phyloP scores from a whole-genome alignment of 257 asterid genomes.

The Nyctanthes arbortristis region DNA sequence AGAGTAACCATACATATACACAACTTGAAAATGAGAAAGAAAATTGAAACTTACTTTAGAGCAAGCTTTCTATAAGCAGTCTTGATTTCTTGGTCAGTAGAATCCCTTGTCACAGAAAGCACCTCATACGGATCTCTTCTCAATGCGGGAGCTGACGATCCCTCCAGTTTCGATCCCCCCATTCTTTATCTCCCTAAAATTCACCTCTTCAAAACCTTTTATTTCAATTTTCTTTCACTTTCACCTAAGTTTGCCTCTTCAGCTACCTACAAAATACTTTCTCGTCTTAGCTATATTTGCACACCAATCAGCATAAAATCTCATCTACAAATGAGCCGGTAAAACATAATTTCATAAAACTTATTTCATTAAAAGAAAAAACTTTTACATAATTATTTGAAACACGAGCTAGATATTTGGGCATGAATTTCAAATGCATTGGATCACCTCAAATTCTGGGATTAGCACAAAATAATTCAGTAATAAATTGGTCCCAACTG shows the following conservation, averaged over 20 bases:
- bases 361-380: constrained; percentile 6
- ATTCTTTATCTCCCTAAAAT: constrained; percentile 31
- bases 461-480: constrained; percentile 18
- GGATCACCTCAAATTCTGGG: constrained; percentile 28
- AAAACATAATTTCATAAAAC: constrained; percentile 21
- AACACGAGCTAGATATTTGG: constrained; percentile 29
- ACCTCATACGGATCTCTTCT: constrained; percentile 98
- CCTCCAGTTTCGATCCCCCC: constrained; percentile 76
- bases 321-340: constrained; percentile 48
- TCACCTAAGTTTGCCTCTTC: neutral
- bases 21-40: neutral
- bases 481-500: neutral
- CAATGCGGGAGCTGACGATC: constrained; percentile 65
- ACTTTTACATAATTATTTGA: constrained; percentile 17
- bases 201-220: constrained; percentile 22
- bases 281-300: constrained; percentile 26
- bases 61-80: constrained; percentile 98
- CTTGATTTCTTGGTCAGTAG: constrained; percentile 96
- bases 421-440: constrained; percentile 31
- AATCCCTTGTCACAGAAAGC: constrained; percentile 75
- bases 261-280: constrained; percentile 4
- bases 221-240: neutral
- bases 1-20: constrained; percentile 1
- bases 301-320: constrained; percentile 25
- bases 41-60: constrained; percentile 62